These are phyloP conservation scores for Ogataea pignaliae DNA, from an alignment of 805 yeast species.

Conservation along the genomic window DNA sequence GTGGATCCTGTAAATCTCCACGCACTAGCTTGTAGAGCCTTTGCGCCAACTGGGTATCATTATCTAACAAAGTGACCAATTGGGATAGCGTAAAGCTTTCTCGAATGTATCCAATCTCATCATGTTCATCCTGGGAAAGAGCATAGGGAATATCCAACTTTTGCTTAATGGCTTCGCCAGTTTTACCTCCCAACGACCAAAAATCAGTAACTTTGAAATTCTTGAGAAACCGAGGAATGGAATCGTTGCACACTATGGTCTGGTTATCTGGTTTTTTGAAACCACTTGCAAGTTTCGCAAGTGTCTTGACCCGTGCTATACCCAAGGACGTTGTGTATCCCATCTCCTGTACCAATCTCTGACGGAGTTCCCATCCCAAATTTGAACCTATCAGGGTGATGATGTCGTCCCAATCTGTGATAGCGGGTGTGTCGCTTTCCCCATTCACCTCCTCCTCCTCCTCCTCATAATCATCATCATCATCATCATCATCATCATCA, in stretches of 20 bases:
- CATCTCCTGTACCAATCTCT: conserved; percentile 45
- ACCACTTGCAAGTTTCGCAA: conserved; percentile 87
- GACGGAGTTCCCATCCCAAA: conserved; percentile 50
- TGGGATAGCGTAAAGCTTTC: conserved; percentile 40
- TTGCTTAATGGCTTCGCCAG: conserved; percentile 57
- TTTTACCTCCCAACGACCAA: conserved; percentile 89
- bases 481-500: conserved; percentile 6
- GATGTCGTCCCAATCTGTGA: conserved; percentile 79
- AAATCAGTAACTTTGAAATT: conserved; percentile 67
- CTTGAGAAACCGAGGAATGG: conserved; percentile 49
- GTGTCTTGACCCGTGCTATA: conserved; percentile 63
- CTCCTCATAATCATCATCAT: no score
- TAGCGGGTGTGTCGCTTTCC: neutral
- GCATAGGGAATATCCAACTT: conserved; percentile 45
- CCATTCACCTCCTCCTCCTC: no score
- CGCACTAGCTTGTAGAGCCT: conserved; percentile 58
- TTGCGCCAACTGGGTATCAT: conserved; percentile 44
- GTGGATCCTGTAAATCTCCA: conserved; percentile 54
- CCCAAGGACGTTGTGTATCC: conserved; percentile 93
- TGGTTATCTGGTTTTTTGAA: conserved; percentile 82
- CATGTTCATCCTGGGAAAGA: conserved; percentile 2
- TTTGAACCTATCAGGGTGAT: conserved; percentile 63
- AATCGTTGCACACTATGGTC: conserved; percentile 56
- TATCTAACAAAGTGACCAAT: conserved; percentile 33
- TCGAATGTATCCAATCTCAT: conserved; percentile 44